These are phyloP conservation scores for Zoysia japonica DNA, from an alignment of 176 grass and related monocot species.

Conservation along the genomic window DNA sequence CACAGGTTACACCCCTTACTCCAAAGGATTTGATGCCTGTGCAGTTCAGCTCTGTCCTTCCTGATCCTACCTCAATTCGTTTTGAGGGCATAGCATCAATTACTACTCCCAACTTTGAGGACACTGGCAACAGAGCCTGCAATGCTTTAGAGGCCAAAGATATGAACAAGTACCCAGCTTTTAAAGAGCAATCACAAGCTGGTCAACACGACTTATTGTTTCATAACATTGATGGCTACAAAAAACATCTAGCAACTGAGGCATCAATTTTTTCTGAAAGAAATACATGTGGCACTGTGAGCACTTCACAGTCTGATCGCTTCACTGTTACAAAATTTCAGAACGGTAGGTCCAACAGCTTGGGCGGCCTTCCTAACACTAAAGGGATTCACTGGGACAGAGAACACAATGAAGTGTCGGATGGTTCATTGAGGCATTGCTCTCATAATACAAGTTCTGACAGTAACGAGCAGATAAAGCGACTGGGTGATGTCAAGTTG, in stretches of 20 bases:
- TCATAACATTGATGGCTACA: conserved; percentile 44
- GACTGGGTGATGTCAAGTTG: conserved; percentile 72
- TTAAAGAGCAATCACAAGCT: conserved; percentile 43
- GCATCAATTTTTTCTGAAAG: conserved; percentile 42
- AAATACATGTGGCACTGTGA: conserved; percentile 14
- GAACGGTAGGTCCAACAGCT: conserved; percentile 45
- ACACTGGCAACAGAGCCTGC: conserved; percentile 35
- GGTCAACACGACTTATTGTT: conserved; percentile 41
- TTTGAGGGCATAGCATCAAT: conserved; percentile 57
- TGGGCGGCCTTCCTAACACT: conserved; percentile 13
- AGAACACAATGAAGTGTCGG: conserved; percentile 24
- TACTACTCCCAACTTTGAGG: conserved; percentile 53
- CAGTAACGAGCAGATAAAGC: conserved; percentile 48
- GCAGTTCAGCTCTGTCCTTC: conserved; percentile 52
- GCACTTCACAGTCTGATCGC: conserved; percentile 44
- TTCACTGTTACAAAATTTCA: conserved; percentile 49
- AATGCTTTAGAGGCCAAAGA: conserved; percentile 43
- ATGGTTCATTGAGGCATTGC: conserved; percentile 32
- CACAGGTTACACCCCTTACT: conserved; percentile 42
- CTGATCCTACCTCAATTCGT: conserved; percentile 60
- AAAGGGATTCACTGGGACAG: conserved; percentile 28
- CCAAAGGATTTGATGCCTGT: conserved; percentile 68
- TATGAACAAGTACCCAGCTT: conserved; percentile 42
- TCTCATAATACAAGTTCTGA: conserved; percentile 43
- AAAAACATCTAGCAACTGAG: conserved; percentile 33